These are phyloP conservation scores for Trichoderma semiorbis DNA, from an alignment of 2,329 filamentous ascomycete species.

Conservation along the genomic window DNA sequence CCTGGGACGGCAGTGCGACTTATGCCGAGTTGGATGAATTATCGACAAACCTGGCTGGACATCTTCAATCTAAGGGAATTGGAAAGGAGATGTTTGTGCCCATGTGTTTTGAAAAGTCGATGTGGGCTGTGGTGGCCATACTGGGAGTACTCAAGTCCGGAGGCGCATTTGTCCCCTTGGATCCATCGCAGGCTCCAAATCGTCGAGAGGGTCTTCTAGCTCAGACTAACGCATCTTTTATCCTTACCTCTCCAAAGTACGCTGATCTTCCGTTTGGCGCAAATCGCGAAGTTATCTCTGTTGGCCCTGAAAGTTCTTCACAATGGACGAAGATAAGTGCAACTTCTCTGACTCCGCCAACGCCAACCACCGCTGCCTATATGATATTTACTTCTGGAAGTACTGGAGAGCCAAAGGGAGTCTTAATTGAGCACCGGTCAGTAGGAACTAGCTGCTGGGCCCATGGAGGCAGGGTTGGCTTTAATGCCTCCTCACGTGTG, in stretches of 20 bases:
- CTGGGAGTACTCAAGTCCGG: constrained; percentile 33
- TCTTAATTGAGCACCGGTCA: background rate
- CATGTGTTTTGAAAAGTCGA: constrained; percentile 34
- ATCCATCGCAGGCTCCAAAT: background rate
- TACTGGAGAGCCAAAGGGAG: constrained; percentile 1
- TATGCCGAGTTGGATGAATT: constrained; percentile 22
- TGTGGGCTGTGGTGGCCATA: constrained; percentile 29
- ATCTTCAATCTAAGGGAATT: constrained; percentile 7
- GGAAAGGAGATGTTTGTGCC: constrained; percentile 22
- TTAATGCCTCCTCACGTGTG: constrained; percentile 32
- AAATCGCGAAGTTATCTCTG: no score
- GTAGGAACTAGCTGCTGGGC: background rate
- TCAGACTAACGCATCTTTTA: background rate
- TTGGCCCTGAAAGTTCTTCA: background rate
- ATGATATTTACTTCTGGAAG: constrained; percentile 1
- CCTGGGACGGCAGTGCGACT: constrained; percentile 13
- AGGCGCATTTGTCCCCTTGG: constrained; percentile 16
- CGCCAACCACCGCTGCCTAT: background rate
- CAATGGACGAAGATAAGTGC: background rate
- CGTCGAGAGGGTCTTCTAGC: background rate
- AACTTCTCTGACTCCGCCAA: background rate
- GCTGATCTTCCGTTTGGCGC: no score
- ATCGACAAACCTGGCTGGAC: constrained; percentile 19
- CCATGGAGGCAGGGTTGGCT: background rate
- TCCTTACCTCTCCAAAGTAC: background rate